A percentile compares a stretch with the other conserved stretches of the same genome.
Conservation (phyloP, 768 basidiomycete species). For the Nidularia pulvinata region DNA sequence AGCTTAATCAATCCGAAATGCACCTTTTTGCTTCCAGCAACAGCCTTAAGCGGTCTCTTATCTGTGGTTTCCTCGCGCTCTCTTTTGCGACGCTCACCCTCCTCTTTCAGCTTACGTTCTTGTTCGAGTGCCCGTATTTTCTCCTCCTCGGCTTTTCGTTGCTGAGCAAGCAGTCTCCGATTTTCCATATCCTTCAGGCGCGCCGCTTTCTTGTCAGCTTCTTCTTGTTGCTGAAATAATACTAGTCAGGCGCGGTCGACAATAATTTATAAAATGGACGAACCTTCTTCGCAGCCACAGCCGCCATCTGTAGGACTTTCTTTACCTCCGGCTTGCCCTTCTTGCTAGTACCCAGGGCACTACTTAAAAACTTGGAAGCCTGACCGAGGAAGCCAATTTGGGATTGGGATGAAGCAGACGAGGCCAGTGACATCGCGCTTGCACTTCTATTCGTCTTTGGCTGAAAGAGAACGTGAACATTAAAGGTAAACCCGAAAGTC, state of each 20-base stretch:
- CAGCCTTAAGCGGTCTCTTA: conserved; percentile 56
- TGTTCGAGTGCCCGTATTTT: conserved; percentile 60
- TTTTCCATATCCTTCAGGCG: conserved; percentile 83
- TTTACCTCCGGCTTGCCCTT: conserved; percentile 79
- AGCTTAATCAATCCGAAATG: too few species aligned
- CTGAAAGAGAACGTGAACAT: conserved; percentile 11
- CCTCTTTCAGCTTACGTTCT: conserved; percentile 73
- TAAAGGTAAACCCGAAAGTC: conserved; percentile 1
- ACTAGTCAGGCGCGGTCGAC: not conserved
- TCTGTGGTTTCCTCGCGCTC: conserved; percentile 80
- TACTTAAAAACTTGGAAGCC: conserved; percentile 68
- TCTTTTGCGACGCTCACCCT: conserved; percentile 76
- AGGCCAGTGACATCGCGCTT: conserved; percentile 57
- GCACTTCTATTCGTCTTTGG: conserved; percentile 35
- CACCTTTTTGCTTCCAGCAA: too few species aligned
- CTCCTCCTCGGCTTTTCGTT: conserved; percentile 82
- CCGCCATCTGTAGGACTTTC: conserved; percentile 76
- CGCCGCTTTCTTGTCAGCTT: conserved; percentile 75
- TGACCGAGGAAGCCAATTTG: conserved; percentile 68
- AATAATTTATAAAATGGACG: conserved; percentile 8
- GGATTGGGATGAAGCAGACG: conserved; percentile 44
- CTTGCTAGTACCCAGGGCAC: conserved; percentile 66
- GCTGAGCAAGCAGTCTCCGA: conserved; percentile 67
- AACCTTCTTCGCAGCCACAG: conserved; percentile 88
- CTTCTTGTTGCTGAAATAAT: conserved; percentile 77